These are phyloP conservation scores for Trametes cubensis DNA, from an alignment of 768 basidiomycete species.

Conservation along the genomic window DNA sequence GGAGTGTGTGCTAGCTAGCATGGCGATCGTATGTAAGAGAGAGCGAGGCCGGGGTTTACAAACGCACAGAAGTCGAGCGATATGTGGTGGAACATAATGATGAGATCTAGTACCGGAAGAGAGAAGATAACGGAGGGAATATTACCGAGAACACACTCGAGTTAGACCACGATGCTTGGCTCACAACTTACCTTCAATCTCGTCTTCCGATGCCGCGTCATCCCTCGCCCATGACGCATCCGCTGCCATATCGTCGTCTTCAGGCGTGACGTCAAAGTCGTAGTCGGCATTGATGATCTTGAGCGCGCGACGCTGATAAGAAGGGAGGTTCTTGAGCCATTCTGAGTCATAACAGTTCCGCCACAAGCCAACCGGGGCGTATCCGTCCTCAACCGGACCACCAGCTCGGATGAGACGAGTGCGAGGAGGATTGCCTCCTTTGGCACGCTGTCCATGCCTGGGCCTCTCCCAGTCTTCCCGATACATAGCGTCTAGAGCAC, in stretches of 20 bases:
- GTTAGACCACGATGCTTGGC: too few relatives aligned
- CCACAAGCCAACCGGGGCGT: slow-evolving; percentile 8
- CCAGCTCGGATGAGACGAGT: not conserved
- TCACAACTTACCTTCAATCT: slow-evolving; percentile 1
- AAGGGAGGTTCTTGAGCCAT: not conserved
- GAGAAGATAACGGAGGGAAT: too few relatives aligned
- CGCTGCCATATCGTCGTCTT: not conserved
- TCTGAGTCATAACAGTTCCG: slow-evolving; percentile 11
- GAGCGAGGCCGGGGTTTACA: too few relatives aligned
- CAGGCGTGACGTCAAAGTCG: not conserved
- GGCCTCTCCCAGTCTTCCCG: not conserved
- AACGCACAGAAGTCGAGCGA: too few relatives aligned
- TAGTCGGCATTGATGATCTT: slow-evolving; percentile 5
- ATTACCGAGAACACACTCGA: too few relatives aligned
- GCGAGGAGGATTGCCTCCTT: too few relatives aligned
- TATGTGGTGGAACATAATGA: too few relatives aligned
- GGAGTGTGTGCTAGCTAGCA: too few relatives aligned
- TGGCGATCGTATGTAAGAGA: too few relatives aligned
- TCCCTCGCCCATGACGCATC: too few relatives aligned
- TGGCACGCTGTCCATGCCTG: too few relatives aligned
- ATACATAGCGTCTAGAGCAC: slow-evolving; percentile 6
- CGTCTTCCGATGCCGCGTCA: not conserved
- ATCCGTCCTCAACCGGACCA: slow-evolving; percentile 1
- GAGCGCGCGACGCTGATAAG: not conserved
- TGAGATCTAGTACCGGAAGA: too few relatives aligned